These are phyloP conservation scores for Cercospora berteroae DNA, from an alignment of 2,329 filamentous ascomycete species.

Conservation along the genomic window DNA sequence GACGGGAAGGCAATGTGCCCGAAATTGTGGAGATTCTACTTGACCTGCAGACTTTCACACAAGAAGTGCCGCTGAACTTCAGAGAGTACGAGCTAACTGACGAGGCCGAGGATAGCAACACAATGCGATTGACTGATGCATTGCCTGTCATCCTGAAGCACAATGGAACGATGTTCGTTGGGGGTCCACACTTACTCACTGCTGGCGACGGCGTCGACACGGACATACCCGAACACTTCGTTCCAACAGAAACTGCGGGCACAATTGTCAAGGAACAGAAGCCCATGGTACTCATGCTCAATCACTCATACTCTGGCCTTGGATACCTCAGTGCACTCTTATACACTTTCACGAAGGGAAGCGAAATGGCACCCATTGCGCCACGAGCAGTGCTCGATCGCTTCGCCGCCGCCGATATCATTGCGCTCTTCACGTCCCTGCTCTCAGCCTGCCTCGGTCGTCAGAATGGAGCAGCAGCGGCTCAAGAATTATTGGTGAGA, in stretches of 20 bases:
- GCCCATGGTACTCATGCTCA: conserved; percentile 72
- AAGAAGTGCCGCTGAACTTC: conserved; percentile 70
- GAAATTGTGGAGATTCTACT: conserved; percentile 52
- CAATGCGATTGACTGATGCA: conserved; percentile 65
- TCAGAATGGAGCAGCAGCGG: conserved; percentile 36
- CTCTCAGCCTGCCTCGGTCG: conserved; percentile 46
- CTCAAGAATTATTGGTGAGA: conserved; percentile 49
- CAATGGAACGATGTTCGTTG: conserved; percentile 4
- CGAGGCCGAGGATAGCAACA: conserved; percentile 83
- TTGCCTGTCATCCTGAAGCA: conserved; percentile 59
- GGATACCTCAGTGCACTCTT: conserved; percentile 75
- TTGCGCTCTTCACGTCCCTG: conserved; percentile 70
- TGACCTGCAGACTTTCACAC: conserved; percentile 71
- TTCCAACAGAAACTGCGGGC: conserved; percentile 60
- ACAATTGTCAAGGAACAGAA: conserved; percentile 75
- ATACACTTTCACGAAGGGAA: conserved; percentile 62
- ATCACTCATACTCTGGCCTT: conserved; percentile 72
- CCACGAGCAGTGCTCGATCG: conserved; percentile 43
- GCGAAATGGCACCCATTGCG: conserved; percentile 24
- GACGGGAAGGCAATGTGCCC: conserved; percentile 10
- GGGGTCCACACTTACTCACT: conserved; percentile 6
- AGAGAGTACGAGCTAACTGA: conserved; percentile 72
- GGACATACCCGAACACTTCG: conserved; percentile 5
- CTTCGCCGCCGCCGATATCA: conserved; percentile 68
- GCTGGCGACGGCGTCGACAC: conserved; percentile 6